These are phyloP conservation scores for Ceratocystis diversiconidia DNA, from an alignment of 2,329 filamentous ascomycete genomes.

Conservation along the genomic window DNA sequence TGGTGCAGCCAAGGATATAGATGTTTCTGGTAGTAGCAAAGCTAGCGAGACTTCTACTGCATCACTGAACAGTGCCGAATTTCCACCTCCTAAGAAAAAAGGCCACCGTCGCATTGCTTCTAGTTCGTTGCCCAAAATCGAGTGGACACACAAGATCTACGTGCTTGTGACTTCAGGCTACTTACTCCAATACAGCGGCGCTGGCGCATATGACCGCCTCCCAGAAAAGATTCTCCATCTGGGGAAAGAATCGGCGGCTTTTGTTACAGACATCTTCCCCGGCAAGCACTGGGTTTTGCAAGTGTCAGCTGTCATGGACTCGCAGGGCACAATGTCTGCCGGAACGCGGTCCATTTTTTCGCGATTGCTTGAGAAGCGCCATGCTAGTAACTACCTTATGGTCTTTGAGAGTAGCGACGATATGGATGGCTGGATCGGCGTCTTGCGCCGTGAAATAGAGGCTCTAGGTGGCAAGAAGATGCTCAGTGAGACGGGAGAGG, in stretches of 20 bases:
- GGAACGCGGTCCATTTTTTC: conserved; percentile 50
- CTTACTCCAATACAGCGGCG: conserved; percentile 58
- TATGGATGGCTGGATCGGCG: conserved; percentile 62
- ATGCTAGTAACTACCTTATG: conserved; percentile 51
- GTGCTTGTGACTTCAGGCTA: conserved; percentile 57
- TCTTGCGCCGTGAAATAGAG: conserved; percentile 56
- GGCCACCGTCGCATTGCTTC: conserved; percentile 34
- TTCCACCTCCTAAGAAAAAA: conserved; percentile 26
- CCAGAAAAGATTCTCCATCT: conserved; percentile 63
- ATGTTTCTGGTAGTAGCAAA: conserved; percentile 8
- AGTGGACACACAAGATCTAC: conserved; percentile 60
- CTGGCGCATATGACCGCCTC: conserved; percentile 54
- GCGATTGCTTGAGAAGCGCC: conserved; percentile 38
- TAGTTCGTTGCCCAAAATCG: conserved; percentile 33
- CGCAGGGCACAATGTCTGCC: conserved; percentile 31
- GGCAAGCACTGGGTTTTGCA: conserved; percentile 70
- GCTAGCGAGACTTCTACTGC: conserved; percentile 1
- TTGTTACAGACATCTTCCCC: conserved; percentile 65
- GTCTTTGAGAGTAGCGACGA: conserved; percentile 59
- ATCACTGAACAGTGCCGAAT: background rate
- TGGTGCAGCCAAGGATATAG: background rate
- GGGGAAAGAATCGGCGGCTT: conserved; percentile 61
- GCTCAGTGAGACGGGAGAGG: conserved; percentile 44
- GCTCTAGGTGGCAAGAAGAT: conserved; percentile 51
- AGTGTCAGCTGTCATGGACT: conserved; percentile 51